Evolutionary conservation across 129 eudicot genomes (phyloP).

Genomic region (Sambucus nigra): DNA sequence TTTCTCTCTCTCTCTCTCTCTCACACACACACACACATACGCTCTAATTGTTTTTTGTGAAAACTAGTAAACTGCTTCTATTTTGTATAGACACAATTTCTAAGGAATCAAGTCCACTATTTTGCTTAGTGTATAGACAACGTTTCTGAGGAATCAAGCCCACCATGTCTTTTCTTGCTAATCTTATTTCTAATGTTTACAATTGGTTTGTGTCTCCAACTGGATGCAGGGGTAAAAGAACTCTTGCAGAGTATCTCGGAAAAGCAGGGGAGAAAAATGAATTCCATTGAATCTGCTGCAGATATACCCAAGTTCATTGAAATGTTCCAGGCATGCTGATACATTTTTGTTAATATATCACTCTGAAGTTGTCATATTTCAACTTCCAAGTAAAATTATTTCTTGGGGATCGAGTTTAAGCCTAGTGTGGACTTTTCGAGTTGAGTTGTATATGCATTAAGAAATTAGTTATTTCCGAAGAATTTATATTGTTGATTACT

Average conservation of each 20-base stretch:
- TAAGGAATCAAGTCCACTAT: background rate
- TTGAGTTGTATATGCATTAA: too few relatives aligned
- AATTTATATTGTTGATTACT: too few relatives aligned
- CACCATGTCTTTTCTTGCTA: background rate
- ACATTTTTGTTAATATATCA: background rate
- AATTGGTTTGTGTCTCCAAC: constrained; percentile 5
- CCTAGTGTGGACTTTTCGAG: too few relatives aligned
- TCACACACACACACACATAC: too few relatives aligned
- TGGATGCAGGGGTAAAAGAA: constrained; percentile 82
- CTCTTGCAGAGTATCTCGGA: constrained; percentile 76
- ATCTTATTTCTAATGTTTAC: constrained; percentile 4
- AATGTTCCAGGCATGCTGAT: constrained; percentile 51
- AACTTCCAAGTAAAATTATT: too few relatives aligned
- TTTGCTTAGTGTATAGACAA: background rate
- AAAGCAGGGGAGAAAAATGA: constrained; percentile 92
- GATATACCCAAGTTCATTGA: constrained; percentile 68
- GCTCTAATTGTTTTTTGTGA: background rate
- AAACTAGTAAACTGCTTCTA: background rate
- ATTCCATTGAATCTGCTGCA: constrained; percentile 65
- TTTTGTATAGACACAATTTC: background rate
- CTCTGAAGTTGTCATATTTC: background rate
- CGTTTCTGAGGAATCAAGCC: background rate
- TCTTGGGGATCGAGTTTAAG: too few relatives aligned
- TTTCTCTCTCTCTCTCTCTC: too few relatives aligned
- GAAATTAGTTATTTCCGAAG: too few relatives aligned